phyloP scores from a whole-genome alignment of 2,329 filamentous ascomycete species.

The Albophoma yamanashiensis region DNA sequence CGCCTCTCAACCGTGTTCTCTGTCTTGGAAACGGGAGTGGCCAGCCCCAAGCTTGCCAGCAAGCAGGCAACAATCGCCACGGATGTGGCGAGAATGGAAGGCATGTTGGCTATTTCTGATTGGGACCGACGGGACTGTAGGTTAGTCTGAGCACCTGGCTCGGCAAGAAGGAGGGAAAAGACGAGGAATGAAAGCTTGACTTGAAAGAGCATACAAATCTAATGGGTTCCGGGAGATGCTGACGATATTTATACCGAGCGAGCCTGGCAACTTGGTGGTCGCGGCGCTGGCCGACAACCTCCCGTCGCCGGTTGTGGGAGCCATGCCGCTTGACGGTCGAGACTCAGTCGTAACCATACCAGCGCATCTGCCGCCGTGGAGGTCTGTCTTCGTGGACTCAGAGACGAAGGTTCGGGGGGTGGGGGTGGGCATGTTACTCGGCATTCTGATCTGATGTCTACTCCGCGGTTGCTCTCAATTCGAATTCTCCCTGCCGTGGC shows the following conservation, averaged over 20 bases:
- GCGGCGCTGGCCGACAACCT: not conserved
- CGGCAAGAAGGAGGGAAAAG: not conserved
- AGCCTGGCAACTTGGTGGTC: not conserved
- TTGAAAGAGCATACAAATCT: no score
- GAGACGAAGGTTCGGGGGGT: not conserved
- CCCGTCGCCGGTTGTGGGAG: not conserved
- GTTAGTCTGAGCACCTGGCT: not conserved
- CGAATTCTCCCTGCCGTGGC: not conserved
- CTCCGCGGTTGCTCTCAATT: not conserved
- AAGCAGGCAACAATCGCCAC: slow-evolving; percentile 16
- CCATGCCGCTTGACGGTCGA: not conserved
- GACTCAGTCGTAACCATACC: not conserved
- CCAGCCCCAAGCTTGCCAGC: slow-evolving; percentile 11
- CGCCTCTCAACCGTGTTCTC: slow-evolving; percentile 8
- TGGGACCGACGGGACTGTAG: not conserved
- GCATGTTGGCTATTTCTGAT: slow-evolving; percentile 10
- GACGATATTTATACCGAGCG: not conserved
- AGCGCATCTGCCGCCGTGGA: not conserved
- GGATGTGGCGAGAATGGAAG: slow-evolving; percentile 12
- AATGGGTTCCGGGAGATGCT: not conserved
- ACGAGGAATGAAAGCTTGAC: no score
- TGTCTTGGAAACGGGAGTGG: slow-evolving; percentile 7
- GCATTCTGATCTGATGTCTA: not conserved
- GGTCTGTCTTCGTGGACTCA: not conserved
- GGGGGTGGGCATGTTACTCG: slow-evolving; percentile 3